These are phyloP conservation scores for Vicia sativa DNA, from an alignment of 306 rosid species.

Conservation along the genomic window DNA sequence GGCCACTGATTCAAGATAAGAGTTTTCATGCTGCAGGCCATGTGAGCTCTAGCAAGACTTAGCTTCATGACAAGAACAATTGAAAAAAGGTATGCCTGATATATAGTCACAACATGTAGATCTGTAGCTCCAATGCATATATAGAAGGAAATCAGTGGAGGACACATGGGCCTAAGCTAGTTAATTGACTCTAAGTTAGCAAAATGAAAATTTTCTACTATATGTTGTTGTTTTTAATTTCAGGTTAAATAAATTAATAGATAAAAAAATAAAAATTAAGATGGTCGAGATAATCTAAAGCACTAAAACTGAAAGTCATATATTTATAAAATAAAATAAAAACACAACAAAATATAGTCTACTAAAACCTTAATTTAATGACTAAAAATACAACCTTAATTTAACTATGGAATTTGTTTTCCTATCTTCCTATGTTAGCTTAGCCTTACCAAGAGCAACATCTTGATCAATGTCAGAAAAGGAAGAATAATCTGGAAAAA, in stretches of 20 bases:
- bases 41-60: not conserved
- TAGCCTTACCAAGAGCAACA: conserved; percentile 24
- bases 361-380: too few species aligned
- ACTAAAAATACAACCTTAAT: too few species aligned
- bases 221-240: too few species aligned
- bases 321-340: too few species aligned
- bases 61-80: not conserved
- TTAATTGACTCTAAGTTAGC: too few species aligned
- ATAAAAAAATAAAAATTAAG: conserved; percentile 40
- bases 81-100: not conserved
- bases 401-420: too few species aligned
- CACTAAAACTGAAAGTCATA: too few species aligned
- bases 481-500: conserved; percentile 49
- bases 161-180: too few species aligned
- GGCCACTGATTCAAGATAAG: not conserved
- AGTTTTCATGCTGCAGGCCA: not conserved
- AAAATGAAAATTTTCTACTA: too few species aligned
- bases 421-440: not conserved
- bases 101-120: not conserved
- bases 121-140: not conserved
- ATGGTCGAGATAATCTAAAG: conserved; percentile 90
- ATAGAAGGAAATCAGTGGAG: not conserved
- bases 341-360: too few species aligned
- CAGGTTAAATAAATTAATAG: not conserved
- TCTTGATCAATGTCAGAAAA: conserved; percentile 59